These are phyloP conservation scores for Suillus hirtellus DNA, from an alignment of 768 basidiomycete species.

Conservation along the genomic window DNA sequence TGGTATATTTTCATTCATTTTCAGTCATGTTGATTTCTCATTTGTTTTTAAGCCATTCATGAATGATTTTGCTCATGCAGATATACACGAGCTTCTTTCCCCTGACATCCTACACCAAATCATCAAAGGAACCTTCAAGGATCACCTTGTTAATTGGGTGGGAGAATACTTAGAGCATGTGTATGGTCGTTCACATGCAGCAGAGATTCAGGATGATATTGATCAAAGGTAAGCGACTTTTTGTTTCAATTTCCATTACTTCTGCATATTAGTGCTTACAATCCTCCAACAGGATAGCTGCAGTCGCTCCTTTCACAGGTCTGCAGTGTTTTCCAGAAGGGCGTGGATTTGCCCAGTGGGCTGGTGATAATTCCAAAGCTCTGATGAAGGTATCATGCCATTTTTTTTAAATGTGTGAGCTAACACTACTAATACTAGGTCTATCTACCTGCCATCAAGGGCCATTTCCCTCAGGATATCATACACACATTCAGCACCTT, in stretches of 20 bases:
- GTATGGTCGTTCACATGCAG: neutral
- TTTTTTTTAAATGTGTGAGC: too few relatives aligned
- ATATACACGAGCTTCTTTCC: neutral
- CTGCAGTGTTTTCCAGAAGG: slow-evolving; percentile 20
- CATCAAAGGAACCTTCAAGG: slow-evolving; percentile 5
- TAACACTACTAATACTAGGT: slow-evolving; percentile 21
- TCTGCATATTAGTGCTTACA: too few relatives aligned
- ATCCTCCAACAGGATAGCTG: slow-evolving; percentile 22
- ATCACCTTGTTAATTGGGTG: slow-evolving; percentile 18
- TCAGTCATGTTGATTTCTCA: neutral
- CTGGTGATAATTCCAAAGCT: slow-evolving; percentile 24
- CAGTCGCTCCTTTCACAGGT: slow-evolving; percentile 21
- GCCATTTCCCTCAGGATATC: slow-evolving; percentile 30
- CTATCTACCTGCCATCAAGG: slow-evolving; percentile 32
- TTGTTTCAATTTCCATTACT: too few relatives aligned
- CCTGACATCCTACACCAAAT: slow-evolving; percentile 12
- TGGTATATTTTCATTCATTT: slow-evolving; percentile 23
- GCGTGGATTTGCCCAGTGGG: slow-evolving; percentile 21
- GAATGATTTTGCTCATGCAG: neutral
- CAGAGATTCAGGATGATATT: neutral
- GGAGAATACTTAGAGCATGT: slow-evolving; percentile 6
- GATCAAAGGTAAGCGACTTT: neutral
- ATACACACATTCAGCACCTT: slow-evolving; percentile 23
- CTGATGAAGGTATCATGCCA: slow-evolving; percentile 22
- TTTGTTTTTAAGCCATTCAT: neutral